These are phyloP conservation scores for Microsporum ferrugineum DNA, from an alignment of 2,329 filamentous ascomycete species.

Conservation along the genomic window DNA sequence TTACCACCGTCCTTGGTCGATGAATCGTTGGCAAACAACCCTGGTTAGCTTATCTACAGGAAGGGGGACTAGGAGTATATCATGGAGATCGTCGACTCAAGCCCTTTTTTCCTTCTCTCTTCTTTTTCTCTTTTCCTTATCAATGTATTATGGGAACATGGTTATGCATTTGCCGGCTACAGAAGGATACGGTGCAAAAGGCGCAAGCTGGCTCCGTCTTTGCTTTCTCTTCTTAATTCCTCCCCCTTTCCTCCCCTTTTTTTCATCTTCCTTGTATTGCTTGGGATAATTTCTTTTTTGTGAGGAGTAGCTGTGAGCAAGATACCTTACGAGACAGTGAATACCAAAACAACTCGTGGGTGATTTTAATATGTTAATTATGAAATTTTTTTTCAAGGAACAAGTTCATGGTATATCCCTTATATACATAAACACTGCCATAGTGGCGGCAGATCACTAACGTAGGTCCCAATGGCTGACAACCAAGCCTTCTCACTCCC, in stretches of 20 bases:
- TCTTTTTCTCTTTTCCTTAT: neutral
- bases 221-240: neutral
- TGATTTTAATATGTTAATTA: neutral
- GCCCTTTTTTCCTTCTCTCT: neutral
- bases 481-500: neutral
- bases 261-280: neutral
- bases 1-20: neutral
- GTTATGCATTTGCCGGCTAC: slow-evolving; percentile 1
- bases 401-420: neutral
- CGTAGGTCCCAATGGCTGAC: too few relatives aligned
- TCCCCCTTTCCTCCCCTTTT: neutral
- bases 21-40: neutral
- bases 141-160: slow-evolving; percentile 1
- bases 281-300: neutral
- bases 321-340: neutral
- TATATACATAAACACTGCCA: too few relatives aligned
- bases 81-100: neutral
- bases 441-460: too few relatives aligned
- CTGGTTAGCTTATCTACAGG: neutral
- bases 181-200: neutral
- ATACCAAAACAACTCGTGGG: neutral
- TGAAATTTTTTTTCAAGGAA: neutral
- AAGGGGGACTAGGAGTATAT: neutral
- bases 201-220: slow-evolving; percentile 2
- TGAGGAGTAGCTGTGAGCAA: neutral